Percentiles rank a stretch among this genome's conserved stretches.
These are phyloP conservation scores for Penicillium sp. DNA, from an alignment of 2,329 filamentous ascomycete genomes.

Conservation along the genomic window DNA sequence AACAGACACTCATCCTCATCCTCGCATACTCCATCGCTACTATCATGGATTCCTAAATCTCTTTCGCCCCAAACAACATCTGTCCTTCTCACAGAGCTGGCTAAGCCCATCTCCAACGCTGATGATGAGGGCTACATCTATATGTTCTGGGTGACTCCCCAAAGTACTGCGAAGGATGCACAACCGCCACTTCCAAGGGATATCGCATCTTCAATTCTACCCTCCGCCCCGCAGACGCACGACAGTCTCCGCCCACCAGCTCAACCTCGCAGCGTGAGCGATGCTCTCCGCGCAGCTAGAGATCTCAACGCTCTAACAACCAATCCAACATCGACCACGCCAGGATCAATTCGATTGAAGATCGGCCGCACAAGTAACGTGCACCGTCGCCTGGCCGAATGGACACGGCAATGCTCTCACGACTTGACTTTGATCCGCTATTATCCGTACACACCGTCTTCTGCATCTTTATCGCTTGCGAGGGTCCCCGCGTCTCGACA, in stretches of 20 bases:
- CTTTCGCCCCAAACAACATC: constrained; percentile 73
- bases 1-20: constrained; percentile 29
- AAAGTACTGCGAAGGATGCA: constrained; percentile 51
- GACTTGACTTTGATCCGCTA: constrained; percentile 85
- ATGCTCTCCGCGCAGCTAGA: constrained; percentile 46
- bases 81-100: constrained; percentile 75
- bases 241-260: constrained; percentile 28
- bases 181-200: constrained; percentile 61
- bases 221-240: constrained; percentile 46
- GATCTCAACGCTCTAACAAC: constrained; percentile 41
- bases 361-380: constrained; percentile 79
- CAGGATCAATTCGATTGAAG: constrained; percentile 70
- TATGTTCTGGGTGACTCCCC: constrained; percentile 94
- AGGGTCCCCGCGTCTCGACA: constrained; percentile 7
- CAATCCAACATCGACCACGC: constrained; percentile 38
- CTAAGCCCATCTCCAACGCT: constrained; percentile 72
- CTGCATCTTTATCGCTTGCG: constrained; percentile 28
- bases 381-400: constrained; percentile 87
- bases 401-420: constrained; percentile 91
- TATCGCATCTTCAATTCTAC: constrained; percentile 65
- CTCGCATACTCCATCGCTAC: constrained; percentile 54
- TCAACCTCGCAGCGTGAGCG: constrained; percentile 42
- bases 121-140: constrained; percentile 95
- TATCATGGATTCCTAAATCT: constrained; percentile 72
- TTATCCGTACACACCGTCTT: constrained; percentile 73